Evolutionary conservation across 768 basidiomycete genomes (phyloP).

Genomic region (Collybia mongolica): DNA sequence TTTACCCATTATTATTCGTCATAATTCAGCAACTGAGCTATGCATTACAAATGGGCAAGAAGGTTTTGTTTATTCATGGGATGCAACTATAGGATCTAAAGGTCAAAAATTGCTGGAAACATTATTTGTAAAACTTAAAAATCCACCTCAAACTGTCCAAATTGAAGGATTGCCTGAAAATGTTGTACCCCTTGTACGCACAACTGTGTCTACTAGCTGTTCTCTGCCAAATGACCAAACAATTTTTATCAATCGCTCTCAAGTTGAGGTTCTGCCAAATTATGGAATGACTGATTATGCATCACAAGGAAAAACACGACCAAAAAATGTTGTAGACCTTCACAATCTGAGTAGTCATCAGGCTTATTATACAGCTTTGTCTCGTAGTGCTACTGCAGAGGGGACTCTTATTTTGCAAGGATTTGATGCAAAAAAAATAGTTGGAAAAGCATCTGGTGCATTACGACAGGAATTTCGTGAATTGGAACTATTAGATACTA

Average conservation of each 20-base stretch:
- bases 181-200: constrained; percentile 11
- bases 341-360: constrained; percentile 13
- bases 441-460: constrained; percentile 6
- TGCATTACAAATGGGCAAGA: neutral
- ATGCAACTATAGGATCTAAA: neutral
- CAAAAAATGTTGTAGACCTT: neutral
- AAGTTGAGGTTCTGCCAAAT: constrained; percentile 5
- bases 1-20: neutral
- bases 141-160: constrained; percentile 18
- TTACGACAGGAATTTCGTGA: constrained; percentile 14
- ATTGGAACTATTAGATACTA: constrained; percentile 15
- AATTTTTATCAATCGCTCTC: constrained; percentile 12
- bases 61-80: constrained; percentile 15
- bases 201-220: constrained; percentile 13
- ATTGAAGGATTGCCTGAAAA: constrained; percentile 25
- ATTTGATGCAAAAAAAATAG: constrained; percentile 11
- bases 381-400: constrained; percentile 17
- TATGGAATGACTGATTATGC: constrained; percentile 33
- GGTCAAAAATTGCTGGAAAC: constrained; percentile 19
- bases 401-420: constrained; percentile 11
- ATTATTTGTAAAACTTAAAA: constrained; percentile 23
- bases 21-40: neutral
- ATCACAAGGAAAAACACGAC: neutral
- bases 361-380: constrained; percentile 28
- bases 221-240: constrained; percentile 20